Evolutionary conservation across 305 asterid genomes (phyloP).

Genomic region (Fraxinus sp.): DNA sequence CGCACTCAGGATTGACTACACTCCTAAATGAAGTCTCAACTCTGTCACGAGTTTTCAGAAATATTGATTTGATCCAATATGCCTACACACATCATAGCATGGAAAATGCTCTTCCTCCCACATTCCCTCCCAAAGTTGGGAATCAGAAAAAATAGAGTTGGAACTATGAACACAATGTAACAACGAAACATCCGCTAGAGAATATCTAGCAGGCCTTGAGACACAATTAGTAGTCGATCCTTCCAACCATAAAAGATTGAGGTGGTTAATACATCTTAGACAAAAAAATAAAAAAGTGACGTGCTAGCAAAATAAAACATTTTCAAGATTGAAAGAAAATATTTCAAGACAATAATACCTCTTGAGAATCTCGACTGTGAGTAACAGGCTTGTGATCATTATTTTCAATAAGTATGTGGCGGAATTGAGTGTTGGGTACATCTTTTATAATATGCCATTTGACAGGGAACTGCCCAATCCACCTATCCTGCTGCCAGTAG

Average conservation of each 20-base stretch:
- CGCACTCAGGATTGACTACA: background rate
- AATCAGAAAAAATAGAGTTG: background rate
- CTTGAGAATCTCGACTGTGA: constrained; percentile 60
- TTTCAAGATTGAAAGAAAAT: background rate
- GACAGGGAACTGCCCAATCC: constrained; percentile 60
- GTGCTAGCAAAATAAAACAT: background rate
- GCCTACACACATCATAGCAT: background rate
- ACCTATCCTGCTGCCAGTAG: constrained; percentile 63
- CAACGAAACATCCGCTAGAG: background rate
- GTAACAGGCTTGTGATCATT: constrained; percentile 63
- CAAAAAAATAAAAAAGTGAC: background rate
- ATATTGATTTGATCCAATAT: background rate
- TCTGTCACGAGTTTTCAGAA: background rate
- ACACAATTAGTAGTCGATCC: background rate
- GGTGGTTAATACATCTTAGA: background rate
- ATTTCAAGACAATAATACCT: constrained; percentile 29
- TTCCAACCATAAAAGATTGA: background rate
- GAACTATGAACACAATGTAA: background rate
- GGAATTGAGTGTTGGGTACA: constrained; percentile 49
- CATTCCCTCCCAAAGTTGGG: background rate
- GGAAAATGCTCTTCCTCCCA: background rate
- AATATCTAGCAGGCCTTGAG: background rate
- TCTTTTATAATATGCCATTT: constrained; percentile 54
- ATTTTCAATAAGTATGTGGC: constrained; percentile 50
- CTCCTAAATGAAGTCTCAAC: background rate